A percentile compares a stretch with the other conserved stretches of the same genome.
Evolutionary conservation across 2,329 filamentous ascomycete species (phyloP).

Genomic region (Orbilia quercus): DNA sequence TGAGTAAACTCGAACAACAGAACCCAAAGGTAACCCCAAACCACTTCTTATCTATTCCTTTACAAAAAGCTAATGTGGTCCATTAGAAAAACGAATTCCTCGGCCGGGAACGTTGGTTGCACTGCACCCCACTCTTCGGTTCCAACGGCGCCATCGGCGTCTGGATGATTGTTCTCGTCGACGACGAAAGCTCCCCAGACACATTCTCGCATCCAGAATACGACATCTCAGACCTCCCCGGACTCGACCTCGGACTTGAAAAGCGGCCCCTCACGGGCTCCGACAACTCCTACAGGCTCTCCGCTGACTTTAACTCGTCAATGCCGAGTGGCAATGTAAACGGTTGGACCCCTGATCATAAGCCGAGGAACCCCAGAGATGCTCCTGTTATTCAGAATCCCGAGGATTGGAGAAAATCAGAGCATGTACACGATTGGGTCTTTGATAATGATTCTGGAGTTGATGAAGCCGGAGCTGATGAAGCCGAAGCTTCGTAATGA

Average conservation of each 20-base stretch:
- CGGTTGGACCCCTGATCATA: slow-evolving; percentile 10
- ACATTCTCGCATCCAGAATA: slow-evolving; percentile 23
- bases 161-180: slow-evolving; percentile 81
- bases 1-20: slow-evolving; percentile 66
- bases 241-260: slow-evolving; percentile 23
- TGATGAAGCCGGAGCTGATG: too few relatives aligned
- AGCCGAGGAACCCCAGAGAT: slow-evolving; percentile 27
- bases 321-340: slow-evolving; percentile 8
- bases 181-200: slow-evolving; percentile 61
- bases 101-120: slow-evolving; percentile 78
- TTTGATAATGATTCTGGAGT: slow-evolving; percentile 29
- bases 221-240: slow-evolving; percentile 31
- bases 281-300: slow-evolving; percentile 23
- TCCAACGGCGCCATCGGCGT: slow-evolving; percentile 76
- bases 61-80: background rate
- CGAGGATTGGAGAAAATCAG: slow-evolving; percentile 33
- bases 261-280: slow-evolving; percentile 24
- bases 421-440: slow-evolving; percentile 25
- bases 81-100: slow-evolving; percentile 61
- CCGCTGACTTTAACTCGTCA: slow-evolving; percentile 8
- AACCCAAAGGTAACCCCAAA: slow-evolving; percentile 38
- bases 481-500: background rate
- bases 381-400: slow-evolving; percentile 44
- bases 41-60: background rate
- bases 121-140: slow-evolving; percentile 78